These are phyloP conservation scores for Flaveria sonorensis DNA, from an alignment of 129 eudicot species.

Conservation along the genomic window DNA sequence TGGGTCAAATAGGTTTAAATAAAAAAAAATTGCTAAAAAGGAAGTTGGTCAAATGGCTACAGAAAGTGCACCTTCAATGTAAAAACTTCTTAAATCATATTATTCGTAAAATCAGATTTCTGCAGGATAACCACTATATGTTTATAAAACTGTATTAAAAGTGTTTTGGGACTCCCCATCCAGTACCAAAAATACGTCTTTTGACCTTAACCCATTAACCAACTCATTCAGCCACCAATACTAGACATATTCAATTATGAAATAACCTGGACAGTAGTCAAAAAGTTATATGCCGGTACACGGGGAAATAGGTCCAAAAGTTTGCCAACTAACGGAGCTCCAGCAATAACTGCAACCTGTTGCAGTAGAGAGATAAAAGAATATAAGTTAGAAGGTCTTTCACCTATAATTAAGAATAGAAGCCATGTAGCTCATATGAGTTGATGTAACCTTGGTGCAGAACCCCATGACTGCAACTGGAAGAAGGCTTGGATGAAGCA, in stretches of 20 bases:
- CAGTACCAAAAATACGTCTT: not conserved
- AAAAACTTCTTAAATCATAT: not conserved
- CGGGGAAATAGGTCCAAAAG: constrained; percentile 93
- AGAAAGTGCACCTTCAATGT: not conserved
- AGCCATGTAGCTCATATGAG: not conserved
- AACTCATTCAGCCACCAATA: not conserved
- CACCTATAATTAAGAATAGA: not conserved
- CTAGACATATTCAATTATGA: not conserved
- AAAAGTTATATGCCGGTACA: constrained; percentile 69
- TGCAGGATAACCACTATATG: not conserved
- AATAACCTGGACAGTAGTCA: constrained; percentile 73
- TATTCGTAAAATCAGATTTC: not conserved
- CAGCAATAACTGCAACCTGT: constrained; percentile 82
- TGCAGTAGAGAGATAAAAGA: constrained; percentile 16
- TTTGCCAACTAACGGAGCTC: constrained; percentile 89
- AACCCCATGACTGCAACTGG: constrained; percentile 96
- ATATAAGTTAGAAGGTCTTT: constrained; percentile 31
- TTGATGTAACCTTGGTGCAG: constrained; percentile 66
- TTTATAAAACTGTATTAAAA: too few species aligned
- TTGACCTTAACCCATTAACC: not conserved
- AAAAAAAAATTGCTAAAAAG: not conserved
- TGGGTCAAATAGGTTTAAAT: not conserved
- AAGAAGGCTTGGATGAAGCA: constrained; percentile 94
- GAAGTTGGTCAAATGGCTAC: not conserved
- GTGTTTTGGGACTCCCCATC: not conserved